Evolutionary conservation across 2,329 filamentous ascomycete genomes (phyloP), one percentile per base, ranked within the genome.

Genomic region (Colletotrichum godetiae): DNA sequence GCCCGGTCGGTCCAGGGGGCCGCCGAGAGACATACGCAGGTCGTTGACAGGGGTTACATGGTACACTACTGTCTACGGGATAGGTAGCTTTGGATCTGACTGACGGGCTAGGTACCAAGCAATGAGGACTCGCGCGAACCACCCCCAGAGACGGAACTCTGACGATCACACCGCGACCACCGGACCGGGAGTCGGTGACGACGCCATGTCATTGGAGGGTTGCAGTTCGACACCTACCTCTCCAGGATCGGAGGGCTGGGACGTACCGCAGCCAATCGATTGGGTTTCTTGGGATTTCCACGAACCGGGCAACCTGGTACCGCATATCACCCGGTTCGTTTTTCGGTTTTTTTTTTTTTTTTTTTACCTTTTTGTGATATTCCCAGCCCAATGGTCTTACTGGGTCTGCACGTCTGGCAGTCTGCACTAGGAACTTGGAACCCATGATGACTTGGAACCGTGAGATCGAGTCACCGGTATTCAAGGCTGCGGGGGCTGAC

Each of bases 231-330:
- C 42, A 11, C 2, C 42, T 60, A 33, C 42, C 46, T 60, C 42
- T 33, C 52, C 33, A 13, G 24, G 42, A 42, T 57, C 57, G 29
- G 55, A n/a, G 58, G 59, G 33, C 53, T 52, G 53, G 53, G 67
- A 33, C 70, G 70, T 73, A 73, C 60, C 55, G 35, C 49, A 65
- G 35, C 70, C 70, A 73, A 73, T 73, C 29, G 61, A 49, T 29
- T 37, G 10, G 52, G 31, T 55, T 53, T 62, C 37, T 53, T 53
- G 35, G 13, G 61, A 13, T 42, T 10, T 56, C 37, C 37, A 42
- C 37, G 37, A 42, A 42, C 37, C 27, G 4, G 27, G 46, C 60
- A 10, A 42, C 15, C 22, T 53, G 42, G 42, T 49, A 49, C 42
- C 31, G 60, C 60, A 63, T 31, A 63, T 63, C 46, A 53, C 60